phyloP scores from a whole-genome alignment of 2,329 filamentous ascomycete genomes.

The Pseudogymnoascus sp. region DNA sequence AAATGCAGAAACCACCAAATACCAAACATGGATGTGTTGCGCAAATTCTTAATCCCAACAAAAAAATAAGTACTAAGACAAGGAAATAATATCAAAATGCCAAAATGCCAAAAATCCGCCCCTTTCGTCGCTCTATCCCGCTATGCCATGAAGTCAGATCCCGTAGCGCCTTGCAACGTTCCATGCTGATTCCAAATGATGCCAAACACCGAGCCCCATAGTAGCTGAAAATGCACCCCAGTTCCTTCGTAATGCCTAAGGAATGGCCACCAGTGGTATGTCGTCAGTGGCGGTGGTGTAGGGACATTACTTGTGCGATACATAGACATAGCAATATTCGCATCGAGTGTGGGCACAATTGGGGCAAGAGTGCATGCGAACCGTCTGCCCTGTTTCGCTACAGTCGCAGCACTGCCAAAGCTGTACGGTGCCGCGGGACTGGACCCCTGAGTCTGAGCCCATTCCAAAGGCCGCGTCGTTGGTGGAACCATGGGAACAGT shows the following conservation, averaged over 20 bases:
- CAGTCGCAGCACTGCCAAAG: not conserved
- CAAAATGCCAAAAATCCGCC: not conserved
- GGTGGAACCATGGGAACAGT: not conserved
- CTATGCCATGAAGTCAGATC: not conserved
- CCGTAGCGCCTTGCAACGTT: not conserved
- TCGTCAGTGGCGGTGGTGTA: not conserved
- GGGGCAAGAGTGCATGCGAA: not conserved
- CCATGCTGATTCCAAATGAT: not conserved
- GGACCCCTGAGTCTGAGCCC: not conserved
- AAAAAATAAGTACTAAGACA: not conserved
- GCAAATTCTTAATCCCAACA: not conserved
- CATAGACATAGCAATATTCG: not conserved
- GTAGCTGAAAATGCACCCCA: not conserved
- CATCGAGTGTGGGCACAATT: not conserved
- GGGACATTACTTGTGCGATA: not conserved
- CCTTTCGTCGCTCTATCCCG: not conserved
- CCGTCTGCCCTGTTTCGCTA: not conserved
- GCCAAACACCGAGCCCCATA: not conserved
- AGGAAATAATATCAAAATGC: not conserved
- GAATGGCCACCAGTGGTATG: not conserved
- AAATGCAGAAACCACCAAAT: not conserved
- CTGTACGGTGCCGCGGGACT: not conserved
- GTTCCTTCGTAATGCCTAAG: not conserved
- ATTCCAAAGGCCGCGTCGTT: not conserved
- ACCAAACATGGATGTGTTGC: not conserved